These are phyloP conservation scores for Sphagnurus paluster DNA, from an alignment of 1,284 basidiomycete species.

Conservation along the genomic window DNA sequence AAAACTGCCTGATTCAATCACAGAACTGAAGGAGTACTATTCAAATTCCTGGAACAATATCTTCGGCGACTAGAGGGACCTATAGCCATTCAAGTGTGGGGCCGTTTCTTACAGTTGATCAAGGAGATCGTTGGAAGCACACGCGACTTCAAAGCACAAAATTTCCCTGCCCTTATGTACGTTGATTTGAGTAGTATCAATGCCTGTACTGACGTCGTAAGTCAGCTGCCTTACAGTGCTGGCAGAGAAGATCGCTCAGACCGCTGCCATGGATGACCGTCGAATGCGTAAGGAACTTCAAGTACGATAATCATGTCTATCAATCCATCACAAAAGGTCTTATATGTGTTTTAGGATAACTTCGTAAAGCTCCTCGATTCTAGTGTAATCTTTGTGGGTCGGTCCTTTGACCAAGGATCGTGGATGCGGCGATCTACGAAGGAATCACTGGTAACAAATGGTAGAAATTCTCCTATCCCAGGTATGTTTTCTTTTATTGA, in stretches of 20 bases:
- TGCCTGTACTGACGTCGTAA: neutral
- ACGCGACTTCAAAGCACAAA: constrained; percentile 66
- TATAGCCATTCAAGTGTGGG: constrained; percentile 91
- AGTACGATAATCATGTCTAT: constrained; percentile 33
- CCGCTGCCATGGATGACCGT: constrained; percentile 87
- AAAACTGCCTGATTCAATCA: neutral
- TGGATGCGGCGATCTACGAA: constrained; percentile 75
- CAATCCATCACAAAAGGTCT: neutral
- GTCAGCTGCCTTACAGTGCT: constrained; percentile 78
- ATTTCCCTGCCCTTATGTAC: constrained; percentile 76
- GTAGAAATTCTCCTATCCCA: constrained; percentile 68
- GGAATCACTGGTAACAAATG: constrained; percentile 57
- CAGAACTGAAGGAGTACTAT: constrained; percentile 69
- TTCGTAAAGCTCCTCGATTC: constrained; percentile 87
- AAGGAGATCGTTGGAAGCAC: constrained; percentile 74
- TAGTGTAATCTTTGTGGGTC: constrained; percentile 72
- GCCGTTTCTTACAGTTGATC: constrained; percentile 73
- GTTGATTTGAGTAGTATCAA: constrained; percentile 15
- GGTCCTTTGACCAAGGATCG: constrained; percentile 73
- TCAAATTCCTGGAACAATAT: constrained; percentile 89
- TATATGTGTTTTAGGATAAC: constrained; percentile 57
- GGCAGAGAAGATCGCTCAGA: constrained; percentile 84
- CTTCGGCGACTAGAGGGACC: constrained; percentile 85
- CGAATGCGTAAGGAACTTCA: constrained; percentile 90
- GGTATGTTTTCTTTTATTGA: constrained; percentile 26